These are phyloP conservation scores for Pseudevernia furfuracea DNA, from an alignment of 495 filamentous ascomycete species.

Conservation along the genomic window DNA sequence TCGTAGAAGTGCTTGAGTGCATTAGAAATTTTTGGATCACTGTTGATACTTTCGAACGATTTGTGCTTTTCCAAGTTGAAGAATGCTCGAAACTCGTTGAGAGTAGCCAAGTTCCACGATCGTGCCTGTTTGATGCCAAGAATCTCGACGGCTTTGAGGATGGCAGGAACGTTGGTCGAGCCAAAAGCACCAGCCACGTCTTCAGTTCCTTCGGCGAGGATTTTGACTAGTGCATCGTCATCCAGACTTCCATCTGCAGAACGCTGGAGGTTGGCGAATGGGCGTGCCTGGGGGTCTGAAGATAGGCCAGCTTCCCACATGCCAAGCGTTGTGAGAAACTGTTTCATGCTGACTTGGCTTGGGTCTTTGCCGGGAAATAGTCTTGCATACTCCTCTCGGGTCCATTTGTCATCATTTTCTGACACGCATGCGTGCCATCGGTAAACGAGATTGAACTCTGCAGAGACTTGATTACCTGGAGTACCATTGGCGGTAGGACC, in stretches of 20 bases:
- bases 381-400: conserved; percentile 53
- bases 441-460: conserved; percentile 71
- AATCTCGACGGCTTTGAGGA: conserved; percentile 70
- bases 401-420: conserved; percentile 65
- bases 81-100: conserved; percentile 83
- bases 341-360: conserved; percentile 40
- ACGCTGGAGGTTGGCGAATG: conserved; percentile 53
- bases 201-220: conserved; percentile 59
- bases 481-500: conserved; percentile 34
- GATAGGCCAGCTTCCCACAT: conserved; percentile 52
- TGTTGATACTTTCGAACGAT: conserved; percentile 80
- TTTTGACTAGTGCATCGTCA: conserved; percentile 62
- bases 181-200: conserved; percentile 54
- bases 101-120: conserved; percentile 69
- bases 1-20: conserved; percentile 70
- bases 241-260: conserved; percentile 51
- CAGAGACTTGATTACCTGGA: conserved; percentile 66
- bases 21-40: conserved; percentile 63
- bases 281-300: conserved; percentile 54
- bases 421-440: conserved; percentile 76
- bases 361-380: conserved; percentile 52
- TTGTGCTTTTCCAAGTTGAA: conserved; percentile 68
- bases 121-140: conserved; percentile 80
- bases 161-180: conserved; percentile 62
- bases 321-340: conserved; percentile 53